phyloP scores from a whole-genome alignment of 2,329 filamentous ascomycete genomes.

The Teratosphaeria pseudoeucalypti region DNA sequence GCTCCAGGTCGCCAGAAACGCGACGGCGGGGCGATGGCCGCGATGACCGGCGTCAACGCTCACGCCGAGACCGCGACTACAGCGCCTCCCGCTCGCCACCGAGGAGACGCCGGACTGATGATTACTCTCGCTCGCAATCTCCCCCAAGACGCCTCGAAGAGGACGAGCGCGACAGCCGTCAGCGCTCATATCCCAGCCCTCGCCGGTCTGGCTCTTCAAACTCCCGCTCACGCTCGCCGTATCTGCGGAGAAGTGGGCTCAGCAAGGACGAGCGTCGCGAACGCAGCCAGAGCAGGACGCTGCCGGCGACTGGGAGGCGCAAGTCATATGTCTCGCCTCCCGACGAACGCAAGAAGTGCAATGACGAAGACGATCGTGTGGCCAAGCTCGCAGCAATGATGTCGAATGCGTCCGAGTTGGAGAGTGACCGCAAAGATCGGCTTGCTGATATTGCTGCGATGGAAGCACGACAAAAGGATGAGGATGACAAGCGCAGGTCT shows the following conservation, averaged over 20 bases:
- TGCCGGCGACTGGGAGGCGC: constrained; percentile 10
- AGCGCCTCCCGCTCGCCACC: constrained; percentile 5
- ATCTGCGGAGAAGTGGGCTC: constrained; percentile 9
- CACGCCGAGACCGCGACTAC: constrained; percentile 17
- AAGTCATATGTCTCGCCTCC: constrained; percentile 19
- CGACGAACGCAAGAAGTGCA: constrained; percentile 11
- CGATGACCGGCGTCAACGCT: constrained; percentile 12
- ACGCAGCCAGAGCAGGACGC: constrained; percentile 6
- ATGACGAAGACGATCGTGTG: constrained; percentile 26
- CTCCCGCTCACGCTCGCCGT: constrained; percentile 24
- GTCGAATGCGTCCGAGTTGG: constrained; percentile 46
- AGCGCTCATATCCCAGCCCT: constrained; percentile 25
- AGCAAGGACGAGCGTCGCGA: constrained; percentile 7
- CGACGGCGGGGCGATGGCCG: constrained; percentile 6
- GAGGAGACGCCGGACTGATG: background rate
- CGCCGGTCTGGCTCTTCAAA: constrained; percentile 25
- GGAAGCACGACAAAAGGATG: constrained; percentile 54
- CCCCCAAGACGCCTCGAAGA: constrained; percentile 27
- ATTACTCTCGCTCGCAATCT: constrained; percentile 17
- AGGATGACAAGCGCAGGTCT: constrained; percentile 46
- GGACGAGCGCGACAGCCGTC: constrained; percentile 21
- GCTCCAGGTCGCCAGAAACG: constrained; percentile 9
- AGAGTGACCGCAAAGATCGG: constrained; percentile 58
- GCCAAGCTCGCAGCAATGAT: constrained; percentile 32
- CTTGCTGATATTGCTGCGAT: constrained; percentile 55